phyloP scores from a whole-genome alignment of 228 moss, liverwort and hornwort genomes.

The Sphagnum magellanicum region DNA sequence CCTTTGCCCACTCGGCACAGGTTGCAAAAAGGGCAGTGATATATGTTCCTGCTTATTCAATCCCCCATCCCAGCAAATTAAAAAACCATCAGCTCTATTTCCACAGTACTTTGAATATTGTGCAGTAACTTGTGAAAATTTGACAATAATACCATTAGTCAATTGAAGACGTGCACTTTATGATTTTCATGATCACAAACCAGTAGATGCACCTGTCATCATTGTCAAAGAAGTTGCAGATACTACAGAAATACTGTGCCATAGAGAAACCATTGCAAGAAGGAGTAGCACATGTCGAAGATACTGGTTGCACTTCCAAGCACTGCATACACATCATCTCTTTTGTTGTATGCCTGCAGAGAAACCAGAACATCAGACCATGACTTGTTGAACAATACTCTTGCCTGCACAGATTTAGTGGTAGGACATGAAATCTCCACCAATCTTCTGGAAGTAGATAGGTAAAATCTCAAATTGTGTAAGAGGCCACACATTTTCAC shows the following conservation, averaged over 20 bases:
- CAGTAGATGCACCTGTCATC: constrained; percentile 55
- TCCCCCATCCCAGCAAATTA: too few species aligned
- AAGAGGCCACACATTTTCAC: too few species aligned
- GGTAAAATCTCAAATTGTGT: too few species aligned
- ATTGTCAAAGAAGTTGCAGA: constrained; percentile 98
- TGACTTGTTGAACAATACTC: too few species aligned
- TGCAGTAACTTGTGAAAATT: too few species aligned
- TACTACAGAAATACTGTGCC: constrained; percentile 92
- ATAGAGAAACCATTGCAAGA: constrained; percentile 69
- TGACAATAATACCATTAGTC: too few species aligned
- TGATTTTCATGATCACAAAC: background rate
- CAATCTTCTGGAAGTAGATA: too few species aligned
- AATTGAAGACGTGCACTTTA: too few species aligned
- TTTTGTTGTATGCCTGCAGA: constrained; percentile 80
- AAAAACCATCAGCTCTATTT: too few species aligned
- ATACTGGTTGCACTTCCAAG: constrained; percentile 87
- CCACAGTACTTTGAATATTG: too few species aligned
- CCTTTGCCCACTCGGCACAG: constrained; percentile 98
- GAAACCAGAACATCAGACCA: background rate
- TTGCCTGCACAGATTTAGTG: too few species aligned
- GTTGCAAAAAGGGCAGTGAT: constrained; percentile 97
- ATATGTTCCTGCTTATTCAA: constrained; percentile 61
- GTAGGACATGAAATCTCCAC: too few species aligned
- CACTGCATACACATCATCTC: constrained; percentile 99
- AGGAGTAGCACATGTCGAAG: constrained; percentile 66